A percentile compares a stretch with the other conserved stretches of the same genome.
These are phyloP conservation scores for Pneumocystis murina DNA, from an alignment of 1,139 yeast species.

Conservation along the genomic window DNA sequence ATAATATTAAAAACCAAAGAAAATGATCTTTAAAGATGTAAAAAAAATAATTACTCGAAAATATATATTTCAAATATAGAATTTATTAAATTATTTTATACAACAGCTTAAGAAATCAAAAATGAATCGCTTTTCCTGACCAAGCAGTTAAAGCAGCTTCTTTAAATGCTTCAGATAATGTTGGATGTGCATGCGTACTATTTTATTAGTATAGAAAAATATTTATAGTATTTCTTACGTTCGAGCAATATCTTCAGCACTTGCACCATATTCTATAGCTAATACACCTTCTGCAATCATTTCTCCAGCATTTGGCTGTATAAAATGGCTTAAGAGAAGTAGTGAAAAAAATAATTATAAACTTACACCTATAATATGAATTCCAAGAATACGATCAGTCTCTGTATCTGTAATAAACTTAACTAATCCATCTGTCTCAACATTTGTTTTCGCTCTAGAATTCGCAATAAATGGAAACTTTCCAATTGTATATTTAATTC, in stretches of 20 bases:
- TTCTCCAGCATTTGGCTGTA: slow-evolving; percentile 84
- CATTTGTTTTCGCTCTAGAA: slow-evolving; percentile 97
- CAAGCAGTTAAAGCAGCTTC: slow-evolving; percentile 52
- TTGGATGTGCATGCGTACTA: slow-evolving; percentile 80
- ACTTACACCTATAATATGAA: slow-evolving; percentile 68
- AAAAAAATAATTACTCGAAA: background rate
- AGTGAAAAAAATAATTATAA: background rate
- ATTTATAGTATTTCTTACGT: slow-evolving; percentile 35
- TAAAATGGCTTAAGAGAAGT: background rate
- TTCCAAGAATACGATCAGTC: slow-evolving; percentile 91
- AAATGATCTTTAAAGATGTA: background rate
- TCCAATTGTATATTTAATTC: slow-evolving; percentile 83
- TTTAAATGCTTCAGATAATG: slow-evolving; percentile 92
- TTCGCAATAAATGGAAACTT: slow-evolving; percentile 98
- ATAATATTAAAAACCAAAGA: background rate
- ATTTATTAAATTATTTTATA: background rate
- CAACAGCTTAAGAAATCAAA: background rate
- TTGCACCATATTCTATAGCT: slow-evolving; percentile 97
- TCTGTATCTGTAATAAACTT: slow-evolving; percentile 92
- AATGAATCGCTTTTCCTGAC: background rate
- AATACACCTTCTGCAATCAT: slow-evolving; percentile 98
- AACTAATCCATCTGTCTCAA: slow-evolving; percentile 94
- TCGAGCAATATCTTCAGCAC: slow-evolving; percentile 94
- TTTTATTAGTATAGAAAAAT: background rate
- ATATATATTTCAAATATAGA: background rate